Evolutionary conservation across 2,329 filamentous ascomycete genomes (phyloP).

Genomic region (Septoria linicola): DNA sequence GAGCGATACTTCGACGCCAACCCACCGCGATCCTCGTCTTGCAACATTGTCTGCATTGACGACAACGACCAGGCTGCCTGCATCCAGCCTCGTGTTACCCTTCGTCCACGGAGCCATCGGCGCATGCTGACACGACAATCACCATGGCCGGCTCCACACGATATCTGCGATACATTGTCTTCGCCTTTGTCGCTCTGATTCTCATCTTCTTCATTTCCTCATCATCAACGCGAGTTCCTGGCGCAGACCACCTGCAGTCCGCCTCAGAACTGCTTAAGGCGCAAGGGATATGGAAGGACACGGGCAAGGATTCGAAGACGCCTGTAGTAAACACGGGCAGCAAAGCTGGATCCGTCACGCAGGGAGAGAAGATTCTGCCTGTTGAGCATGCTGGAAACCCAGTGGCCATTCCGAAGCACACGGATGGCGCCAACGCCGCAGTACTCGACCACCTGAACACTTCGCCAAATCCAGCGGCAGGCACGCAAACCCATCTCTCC

Average conservation of each 20-base stretch:
- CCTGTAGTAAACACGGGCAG: conserved; percentile 9
- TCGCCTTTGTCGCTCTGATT: conserved; percentile 77
- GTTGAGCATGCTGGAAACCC: conserved; percentile 14
- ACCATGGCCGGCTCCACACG: conserved; percentile 69
- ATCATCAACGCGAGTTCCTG: conserved; percentile 47
- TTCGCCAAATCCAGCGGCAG: conserved; percentile 36
- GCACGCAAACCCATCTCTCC: conserved; percentile 35
- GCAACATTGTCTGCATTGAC: too few species aligned
- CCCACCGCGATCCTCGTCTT: background rate
- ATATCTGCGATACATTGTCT: conserved; percentile 70
- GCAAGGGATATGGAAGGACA: conserved; percentile 35
- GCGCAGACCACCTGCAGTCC: conserved; percentile 37
- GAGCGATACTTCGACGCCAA: background rate
- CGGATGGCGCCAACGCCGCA: conserved; percentile 2
- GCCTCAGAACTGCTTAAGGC: conserved; percentile 39
- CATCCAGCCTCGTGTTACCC: background rate
- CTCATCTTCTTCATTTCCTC: conserved; percentile 81
- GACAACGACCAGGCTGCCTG: background rate
- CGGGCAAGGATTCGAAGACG: conserved; percentile 12
- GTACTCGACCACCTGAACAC: conserved; percentile 21
- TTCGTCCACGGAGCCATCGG: background rate
- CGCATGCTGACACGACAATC: conserved; percentile 11
- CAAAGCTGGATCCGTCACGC: conserved; percentile 12
- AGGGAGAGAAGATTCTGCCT: conserved; percentile 19
- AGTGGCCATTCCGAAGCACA: conserved; percentile 19